Base-by-base conservation (phyloP, 2,329 filamentous ascomycete species). In the Fusarium caatingaense region DNA sequence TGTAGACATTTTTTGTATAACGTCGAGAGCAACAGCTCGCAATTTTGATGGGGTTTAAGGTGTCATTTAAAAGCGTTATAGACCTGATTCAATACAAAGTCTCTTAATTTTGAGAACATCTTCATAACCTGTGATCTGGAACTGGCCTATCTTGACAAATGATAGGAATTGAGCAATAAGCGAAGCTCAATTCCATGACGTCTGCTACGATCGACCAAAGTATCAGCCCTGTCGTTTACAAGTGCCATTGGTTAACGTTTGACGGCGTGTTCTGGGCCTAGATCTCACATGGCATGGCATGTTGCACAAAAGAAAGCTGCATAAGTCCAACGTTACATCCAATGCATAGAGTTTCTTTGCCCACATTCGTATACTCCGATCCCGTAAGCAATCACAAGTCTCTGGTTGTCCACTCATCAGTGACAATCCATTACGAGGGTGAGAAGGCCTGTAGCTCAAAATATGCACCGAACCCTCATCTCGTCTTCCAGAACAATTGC, bases 31-130 rank as follows among this genome's bases (percentile, higher is more conserved):
- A 51, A 50, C 44, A 64, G 54, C 57, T 68, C 54, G 50, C 55
- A 47, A 60, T 68, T 30, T 68, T 44, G 51, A 63, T 40, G 25
- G 58, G 63, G 46, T 45, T 60, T 53, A 27, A 46, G 58, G 61
- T 47, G 64, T 70, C 58, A 56, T 70, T 70, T 71, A 68, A 71
- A 70, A 68, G 67, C 67, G 67, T 67, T 64, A 70, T 70, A 70
- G 67, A 69, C 40, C 50, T 68, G 67, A 20, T 60, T 68, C 46
- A 63, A 59, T 64, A 67, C 15, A 62, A 42, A 51, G 56, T 44
- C 41, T 46, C 15, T 42, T 50, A 49, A 47, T 42, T 28, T 21
- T 62, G n/a, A 25, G n/a, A 25, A 32, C n/a, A 37, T 7, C 8
- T 23, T 28, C 3, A 23, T 32, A n/a, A 37, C 18, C 21, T 20